A percentile compares a stretch with the other conserved stretches of the same genome.
Conservation (phyloP, 2,329 filamentous ascomycete species). For the Scorias spongiosa region DNA sequence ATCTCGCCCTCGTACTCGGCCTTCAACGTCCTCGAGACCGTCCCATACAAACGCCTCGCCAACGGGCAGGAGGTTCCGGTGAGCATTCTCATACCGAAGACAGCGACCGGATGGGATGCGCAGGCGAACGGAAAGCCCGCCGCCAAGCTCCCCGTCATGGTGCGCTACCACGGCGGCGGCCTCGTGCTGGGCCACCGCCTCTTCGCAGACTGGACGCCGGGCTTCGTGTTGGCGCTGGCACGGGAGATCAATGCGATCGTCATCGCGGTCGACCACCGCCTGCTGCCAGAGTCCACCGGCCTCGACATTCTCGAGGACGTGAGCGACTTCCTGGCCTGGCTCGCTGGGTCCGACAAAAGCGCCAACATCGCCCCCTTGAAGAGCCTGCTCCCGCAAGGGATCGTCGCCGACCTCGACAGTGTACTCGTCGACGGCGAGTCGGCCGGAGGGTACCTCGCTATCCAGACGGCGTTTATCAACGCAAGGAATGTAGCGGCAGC, state of each 20-base stretch:
- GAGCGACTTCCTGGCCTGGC: slow-evolving; percentile 34
- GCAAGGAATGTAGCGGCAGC: not conserved
- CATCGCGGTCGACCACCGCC: slow-evolving; percentile 35
- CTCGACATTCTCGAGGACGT: slow-evolving; percentile 34
- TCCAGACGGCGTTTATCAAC: slow-evolving; percentile 13
- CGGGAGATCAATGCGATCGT: slow-evolving; percentile 28
- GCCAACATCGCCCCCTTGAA: slow-evolving; percentile 5
- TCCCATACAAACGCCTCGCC: slow-evolving; percentile 26
- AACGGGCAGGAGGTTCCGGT: slow-evolving; percentile 22
- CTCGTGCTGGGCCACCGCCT: slow-evolving; percentile 17
- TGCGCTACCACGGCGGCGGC: slow-evolving; percentile 32
- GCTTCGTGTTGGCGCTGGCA: slow-evolving; percentile 26
- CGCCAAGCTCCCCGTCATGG: slow-evolving; percentile 24
- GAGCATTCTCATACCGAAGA: slow-evolving; percentile 26
- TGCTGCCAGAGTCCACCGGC: slow-evolving; percentile 34
- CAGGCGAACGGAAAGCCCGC: slow-evolving; percentile 6
- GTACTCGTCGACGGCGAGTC: slow-evolving; percentile 22
- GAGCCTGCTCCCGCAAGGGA: slow-evolving; percentile 7
- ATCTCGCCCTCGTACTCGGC: slow-evolving; percentile 17
- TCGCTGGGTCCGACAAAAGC: slow-evolving; percentile 6
- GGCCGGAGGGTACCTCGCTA: slow-evolving; percentile 22
- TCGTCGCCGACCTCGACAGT: slow-evolving; percentile 12
- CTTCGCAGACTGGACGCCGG: slow-evolving; percentile 6
- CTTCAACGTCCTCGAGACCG: slow-evolving; percentile 24
- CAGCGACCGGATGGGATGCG: not conserved